Evolutionary conservation across 352 stramenopile species (phyloP), one percentile per base, ranked within the genome.

Genomic region (Phytophthora cactorum): DNA sequence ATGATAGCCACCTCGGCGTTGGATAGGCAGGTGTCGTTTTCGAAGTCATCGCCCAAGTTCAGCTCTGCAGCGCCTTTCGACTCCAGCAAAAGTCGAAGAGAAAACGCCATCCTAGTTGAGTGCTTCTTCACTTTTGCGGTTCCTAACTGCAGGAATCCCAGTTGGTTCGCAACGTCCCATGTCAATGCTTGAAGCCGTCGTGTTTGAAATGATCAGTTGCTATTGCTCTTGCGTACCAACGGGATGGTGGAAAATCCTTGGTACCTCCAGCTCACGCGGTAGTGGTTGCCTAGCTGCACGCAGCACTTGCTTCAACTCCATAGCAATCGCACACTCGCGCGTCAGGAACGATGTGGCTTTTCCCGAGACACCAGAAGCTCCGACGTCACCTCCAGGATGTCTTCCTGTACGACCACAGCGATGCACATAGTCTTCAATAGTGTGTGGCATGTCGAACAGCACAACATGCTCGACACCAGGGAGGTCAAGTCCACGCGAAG

Each of bases 381-480:
- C 56, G 34, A 36, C 63, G 43, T 61, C 60, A 8, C 49, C 63
- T 45, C 63, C 49, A 53, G 63, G 59, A 54, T 72, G 66, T 12
- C 74, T 68, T 32, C 91, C 95, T 53, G 79, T 90, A 36, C 84
- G 82, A 25, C 84, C 84, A 43, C 95, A 97, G 22, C 92, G 88
- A 78, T 98, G 95, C 10, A 98, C 78, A 75, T 98, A 96, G 59
- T 93, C 81, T 54, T 97, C 92, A 59, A 98, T 95, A 56, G 93
- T 90, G 12, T 80, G 75, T 5, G 95, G 92, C 74, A 98, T 96
- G 63, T 98, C 92, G 46, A 96, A 89, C 59, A 97, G 75, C 14
- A 98, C 75, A 14, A 98, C 84, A 47, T 88, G 83, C 12, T 86
- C 82, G 0, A 98, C 88, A 45, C 84, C 84, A 22, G 84, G 78